These are phyloP conservation scores for Chrysoporthe puriensis DNA, from an alignment of 2,329 filamentous ascomycete species.

Conservation along the genomic window DNA sequence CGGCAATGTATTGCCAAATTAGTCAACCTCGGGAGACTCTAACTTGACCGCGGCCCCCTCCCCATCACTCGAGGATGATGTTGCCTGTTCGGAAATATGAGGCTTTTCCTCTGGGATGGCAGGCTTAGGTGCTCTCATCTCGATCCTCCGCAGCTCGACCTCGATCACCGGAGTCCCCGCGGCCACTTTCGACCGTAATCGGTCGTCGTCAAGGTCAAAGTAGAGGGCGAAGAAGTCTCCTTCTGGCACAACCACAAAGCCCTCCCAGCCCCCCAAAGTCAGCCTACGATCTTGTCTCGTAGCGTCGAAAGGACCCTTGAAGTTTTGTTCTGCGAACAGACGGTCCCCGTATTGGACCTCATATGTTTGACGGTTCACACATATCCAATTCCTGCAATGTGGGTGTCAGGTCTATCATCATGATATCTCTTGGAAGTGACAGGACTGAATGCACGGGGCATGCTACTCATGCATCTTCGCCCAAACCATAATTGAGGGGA, in stretches of 20 bases:
- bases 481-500: background rate
- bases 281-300: slow-evolving; percentile 55
- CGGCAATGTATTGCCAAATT: background rate
- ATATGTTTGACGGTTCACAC: slow-evolving; percentile 49
- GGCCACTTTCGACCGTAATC: slow-evolving; percentile 48
- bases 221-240: slow-evolving; percentile 51
- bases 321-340: slow-evolving; percentile 45
- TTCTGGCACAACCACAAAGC: slow-evolving; percentile 52
- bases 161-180: slow-evolving; percentile 56
- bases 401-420: background rate
- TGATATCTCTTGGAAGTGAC: background rate
- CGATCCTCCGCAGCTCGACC: slow-evolving; percentile 56
- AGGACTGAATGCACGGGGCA: background rate
- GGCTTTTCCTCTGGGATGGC: background rate
- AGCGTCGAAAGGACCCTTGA: slow-evolving; percentile 55
- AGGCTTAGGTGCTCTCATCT: slow-evolving; percentile 40
- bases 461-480: no score
- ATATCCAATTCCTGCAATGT: slow-evolving; percentile 49
- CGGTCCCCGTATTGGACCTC: slow-evolving; percentile 52
- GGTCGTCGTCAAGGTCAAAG: slow-evolving; percentile 52
- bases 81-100: background rate
- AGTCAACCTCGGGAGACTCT: slow-evolving; percentile 27
- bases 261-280: slow-evolving; percentile 54
- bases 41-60: slow-evolving; percentile 5
- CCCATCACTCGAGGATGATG: background rate